These are phyloP conservation scores for Tricholoma matsutake DNA, from an alignment of 768 basidiomycete genomes.

Conservation along the genomic window DNA sequence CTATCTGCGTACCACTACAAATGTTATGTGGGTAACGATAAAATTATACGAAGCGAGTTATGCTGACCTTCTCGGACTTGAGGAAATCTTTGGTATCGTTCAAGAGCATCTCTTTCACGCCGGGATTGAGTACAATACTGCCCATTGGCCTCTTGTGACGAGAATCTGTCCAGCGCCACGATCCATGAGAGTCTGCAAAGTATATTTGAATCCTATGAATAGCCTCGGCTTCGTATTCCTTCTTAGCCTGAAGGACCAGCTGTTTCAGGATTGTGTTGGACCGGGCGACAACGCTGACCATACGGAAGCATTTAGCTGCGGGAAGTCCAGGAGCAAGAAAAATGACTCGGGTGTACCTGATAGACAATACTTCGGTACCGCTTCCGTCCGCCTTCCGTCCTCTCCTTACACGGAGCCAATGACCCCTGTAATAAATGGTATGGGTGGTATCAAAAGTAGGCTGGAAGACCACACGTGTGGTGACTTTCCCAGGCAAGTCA, in stretches of 20 bases:
- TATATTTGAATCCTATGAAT: slow-evolving; percentile 87
- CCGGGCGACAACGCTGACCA: slow-evolving; percentile 71
- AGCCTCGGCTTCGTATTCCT: slow-evolving; percentile 83
- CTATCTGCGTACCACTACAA: slow-evolving; percentile 87
- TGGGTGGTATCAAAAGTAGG: slow-evolving; percentile 86
- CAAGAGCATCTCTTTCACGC: slow-evolving; percentile 87
- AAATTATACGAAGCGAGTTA: background rate
- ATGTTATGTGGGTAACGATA: background rate
- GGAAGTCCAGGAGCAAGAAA: slow-evolving; percentile 7
- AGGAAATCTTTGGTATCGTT: slow-evolving; percentile 82
- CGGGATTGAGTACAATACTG: slow-evolving; percentile 83
- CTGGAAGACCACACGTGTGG: slow-evolving; percentile 84
- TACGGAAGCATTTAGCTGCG: slow-evolving; percentile 7
- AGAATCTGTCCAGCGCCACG: slow-evolving; percentile 86
- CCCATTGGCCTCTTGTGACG: slow-evolving; percentile 86
- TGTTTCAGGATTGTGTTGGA: slow-evolving; percentile 83
- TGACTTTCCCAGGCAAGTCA: slow-evolving; percentile 57
- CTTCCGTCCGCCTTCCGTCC: slow-evolving; percentile 67
- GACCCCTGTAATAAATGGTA: slow-evolving; percentile 82
- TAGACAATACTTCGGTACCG: slow-evolving; percentile 70
- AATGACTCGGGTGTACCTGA: slow-evolving; percentile 42
- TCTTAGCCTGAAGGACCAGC: slow-evolving; percentile 87
- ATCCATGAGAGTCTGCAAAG: slow-evolving; percentile 84
- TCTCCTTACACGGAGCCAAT: slow-evolving; percentile 78
- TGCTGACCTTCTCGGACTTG: slow-evolving; percentile 69